Evolutionary conservation across 2,329 filamentous ascomycete species (phyloP).

Genomic region (Claviceps sp.): DNA sequence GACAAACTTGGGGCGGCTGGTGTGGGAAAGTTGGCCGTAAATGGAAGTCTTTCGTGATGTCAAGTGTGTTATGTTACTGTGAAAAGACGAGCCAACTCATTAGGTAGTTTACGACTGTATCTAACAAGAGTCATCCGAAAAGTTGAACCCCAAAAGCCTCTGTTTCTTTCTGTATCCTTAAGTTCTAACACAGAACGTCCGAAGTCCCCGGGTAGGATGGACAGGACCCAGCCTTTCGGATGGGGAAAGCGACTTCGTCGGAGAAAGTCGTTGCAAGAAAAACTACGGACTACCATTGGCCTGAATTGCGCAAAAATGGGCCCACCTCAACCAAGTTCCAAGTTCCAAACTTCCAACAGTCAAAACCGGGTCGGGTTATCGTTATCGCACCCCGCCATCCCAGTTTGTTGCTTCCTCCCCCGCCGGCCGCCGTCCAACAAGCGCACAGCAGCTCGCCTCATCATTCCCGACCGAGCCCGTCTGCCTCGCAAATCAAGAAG

Average conservation of each 20-base stretch:
- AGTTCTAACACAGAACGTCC: too few relatives aligned
- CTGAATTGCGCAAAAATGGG: background rate
- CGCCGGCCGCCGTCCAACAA: constrained; percentile 5
- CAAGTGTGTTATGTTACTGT: background rate
- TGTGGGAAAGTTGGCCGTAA: constrained; percentile 3
- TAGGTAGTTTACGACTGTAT: background rate
- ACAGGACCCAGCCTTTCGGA: background rate
- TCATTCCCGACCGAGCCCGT: background rate
- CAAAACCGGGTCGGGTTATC: constrained; percentile 19
- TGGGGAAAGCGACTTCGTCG: background rate
- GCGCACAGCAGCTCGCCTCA: constrained; percentile 9
- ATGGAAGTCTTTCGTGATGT: background rate
- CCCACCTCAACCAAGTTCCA: background rate
- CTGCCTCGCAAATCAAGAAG: constrained; percentile 1
- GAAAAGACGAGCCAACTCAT: background rate
- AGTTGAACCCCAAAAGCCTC: background rate
- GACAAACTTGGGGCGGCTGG: constrained; percentile 14
- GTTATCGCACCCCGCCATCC: constrained; percentile 25
- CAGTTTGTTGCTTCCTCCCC: constrained; percentile 8
- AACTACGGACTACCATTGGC: background rate
- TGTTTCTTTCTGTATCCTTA: background rate
- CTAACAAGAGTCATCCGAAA: background rate
- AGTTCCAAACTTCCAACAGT: background rate
- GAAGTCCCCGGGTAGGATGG: background rate
- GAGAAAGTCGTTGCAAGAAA: background rate